Evolutionary conservation across 108 stramenopile genomes (phyloP), one percentile per base, ranked within the genome.

Genomic region (Pseudonitzschia multistriata): DNA sequence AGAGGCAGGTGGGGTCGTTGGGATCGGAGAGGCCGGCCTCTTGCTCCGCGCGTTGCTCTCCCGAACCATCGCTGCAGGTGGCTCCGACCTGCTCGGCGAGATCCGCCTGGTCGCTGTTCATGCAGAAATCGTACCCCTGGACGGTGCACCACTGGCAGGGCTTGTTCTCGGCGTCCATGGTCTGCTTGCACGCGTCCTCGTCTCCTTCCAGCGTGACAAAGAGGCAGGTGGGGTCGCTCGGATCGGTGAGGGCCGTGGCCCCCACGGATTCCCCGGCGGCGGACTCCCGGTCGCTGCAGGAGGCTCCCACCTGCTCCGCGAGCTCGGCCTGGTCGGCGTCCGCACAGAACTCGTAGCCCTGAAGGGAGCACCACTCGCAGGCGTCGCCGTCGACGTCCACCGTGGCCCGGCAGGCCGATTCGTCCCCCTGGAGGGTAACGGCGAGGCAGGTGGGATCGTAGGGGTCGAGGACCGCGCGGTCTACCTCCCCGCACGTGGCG

Each of bases 61-160:
- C 22, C 34, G 17, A 7, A 17, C 33, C 52, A 1, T 25, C 40
- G 17, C 45, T 50, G 49, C 77, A 78, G 11, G 50, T 35, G 52
- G 56, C 71, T 39, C 81, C 81, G 42, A 61, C 30, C 56, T 74
- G 69, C 34, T 72, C 64, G 30, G 52, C 70, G 31, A 76, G 68
- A 36, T 70, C 40, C 8, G 81, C 81, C 57, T 77, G 81, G 3
- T 73, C 73, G 24, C 33, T 27, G 30, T 52, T 71, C 40, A 77
- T 53, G 64, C 81, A 82, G 15, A 82, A 35, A 17, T 76, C 53
- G 0, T 40, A 56, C 3, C 34, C 40, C 11, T 60, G 52, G 3
- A 77, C 15, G 11, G 40, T 33, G 54, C 73, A 74, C 71, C 69
- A 77, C 21, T 77, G 65, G 36, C 76, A 74, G 34, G 76, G 45